These are phyloP conservation scores for Diplodia intermedia DNA, from an alignment of 2,329 filamentous ascomycete genomes.

Conservation along the genomic window DNA sequence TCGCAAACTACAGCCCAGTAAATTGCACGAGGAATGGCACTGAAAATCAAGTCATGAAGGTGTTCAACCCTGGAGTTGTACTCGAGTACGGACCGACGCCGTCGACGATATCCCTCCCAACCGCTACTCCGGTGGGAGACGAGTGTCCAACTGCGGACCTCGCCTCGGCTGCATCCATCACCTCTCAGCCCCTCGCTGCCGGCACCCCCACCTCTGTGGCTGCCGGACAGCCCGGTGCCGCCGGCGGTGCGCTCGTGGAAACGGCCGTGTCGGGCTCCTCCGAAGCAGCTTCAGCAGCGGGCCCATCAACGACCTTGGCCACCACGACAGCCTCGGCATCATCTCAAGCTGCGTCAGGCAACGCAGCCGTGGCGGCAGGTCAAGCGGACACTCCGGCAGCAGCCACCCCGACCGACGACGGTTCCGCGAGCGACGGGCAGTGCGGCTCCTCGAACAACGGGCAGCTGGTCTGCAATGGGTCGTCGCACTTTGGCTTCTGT, in stretches of 20 bases:
- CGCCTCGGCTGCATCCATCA: no score
- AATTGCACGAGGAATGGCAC: neutral
- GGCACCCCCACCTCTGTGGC: neutral
- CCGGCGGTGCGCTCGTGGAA: neutral
- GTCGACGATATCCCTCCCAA: no score
- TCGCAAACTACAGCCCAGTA: slow-evolving; percentile 66
- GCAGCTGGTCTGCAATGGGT: slow-evolving; percentile 40
- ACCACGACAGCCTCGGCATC: neutral
- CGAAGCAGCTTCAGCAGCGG: no score
- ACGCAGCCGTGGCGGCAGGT: neutral
- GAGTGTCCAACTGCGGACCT: no score
- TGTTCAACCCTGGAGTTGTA: neutral
- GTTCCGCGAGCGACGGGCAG: neutral
- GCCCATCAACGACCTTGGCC: neutral
- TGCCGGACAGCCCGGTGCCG: neutral
- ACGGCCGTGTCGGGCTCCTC: no score
- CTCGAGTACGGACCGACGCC: neutral
- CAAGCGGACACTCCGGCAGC: neutral
- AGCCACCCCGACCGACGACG: no score
- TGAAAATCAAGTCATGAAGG: no score
- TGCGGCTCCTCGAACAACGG: slow-evolving; percentile 1
- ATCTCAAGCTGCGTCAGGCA: no score
- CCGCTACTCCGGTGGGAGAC: no score
- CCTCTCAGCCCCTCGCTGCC: neutral
- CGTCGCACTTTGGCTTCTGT: slow-evolving; percentile 52